phyloP scores from a whole-genome alignment of 2,329 filamentous ascomycete species.

The Aspergillus sp. region DNA sequence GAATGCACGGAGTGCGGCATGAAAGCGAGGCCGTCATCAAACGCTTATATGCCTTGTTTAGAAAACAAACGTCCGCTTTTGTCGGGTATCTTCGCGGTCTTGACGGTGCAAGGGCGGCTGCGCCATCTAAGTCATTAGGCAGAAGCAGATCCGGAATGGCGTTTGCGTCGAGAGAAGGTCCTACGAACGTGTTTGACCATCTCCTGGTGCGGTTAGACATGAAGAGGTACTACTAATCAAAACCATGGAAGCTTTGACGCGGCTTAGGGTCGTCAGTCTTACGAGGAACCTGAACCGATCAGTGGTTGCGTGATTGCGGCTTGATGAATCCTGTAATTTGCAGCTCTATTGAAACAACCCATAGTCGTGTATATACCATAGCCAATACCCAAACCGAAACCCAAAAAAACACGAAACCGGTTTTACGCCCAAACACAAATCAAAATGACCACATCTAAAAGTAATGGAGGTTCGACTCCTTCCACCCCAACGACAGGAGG shows the following conservation, averaged over 20 bases:
- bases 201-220: conserved; percentile 70
- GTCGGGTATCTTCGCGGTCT: conserved; percentile 66
- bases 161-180: conserved; percentile 35
- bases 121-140: conserved; percentile 38
- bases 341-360: conserved; percentile 5
- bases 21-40: conserved; percentile 41
- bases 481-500: conserved; percentile 66
- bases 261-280: not conserved
- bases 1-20: conserved; percentile 41
- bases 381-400: not conserved
- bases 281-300: not conserved
- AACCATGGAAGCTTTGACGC: not conserved
- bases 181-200: conserved; percentile 64
- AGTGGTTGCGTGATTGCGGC: not conserved
- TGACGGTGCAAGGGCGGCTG: conserved; percentile 60
- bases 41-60: conserved; percentile 64
- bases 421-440: not conserved
- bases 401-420: not conserved
- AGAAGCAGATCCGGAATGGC: conserved; percentile 24
- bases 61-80: conserved; percentile 72
- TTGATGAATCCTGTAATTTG: not conserved
- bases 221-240: conserved; percentile 60
- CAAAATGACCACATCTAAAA: conserved; percentile 54
- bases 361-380: conserved; percentile 1
- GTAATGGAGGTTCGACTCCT: conserved; percentile 70